Evolutionary conservation across 2,329 filamentous ascomycete genomes (phyloP).

Genomic region (Colletotrichum viniferum): DNA sequence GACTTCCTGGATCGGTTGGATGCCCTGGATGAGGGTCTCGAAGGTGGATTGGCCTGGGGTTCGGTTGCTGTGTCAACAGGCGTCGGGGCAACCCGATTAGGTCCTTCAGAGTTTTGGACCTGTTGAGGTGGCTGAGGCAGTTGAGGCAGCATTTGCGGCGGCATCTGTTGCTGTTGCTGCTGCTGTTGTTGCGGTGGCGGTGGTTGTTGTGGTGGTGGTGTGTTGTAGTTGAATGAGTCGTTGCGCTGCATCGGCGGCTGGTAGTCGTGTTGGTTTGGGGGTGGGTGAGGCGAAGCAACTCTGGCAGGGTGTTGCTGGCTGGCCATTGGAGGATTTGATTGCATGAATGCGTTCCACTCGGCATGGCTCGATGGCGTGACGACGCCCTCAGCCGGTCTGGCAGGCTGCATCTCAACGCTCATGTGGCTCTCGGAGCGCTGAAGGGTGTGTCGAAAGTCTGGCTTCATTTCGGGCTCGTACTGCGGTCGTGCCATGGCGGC

Average conservation of each 20-base stretch:
- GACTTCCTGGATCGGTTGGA: conserved; percentile 49
- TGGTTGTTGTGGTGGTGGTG: neutral
- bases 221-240: conserved; percentile 11
- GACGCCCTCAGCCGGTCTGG: conserved; percentile 34
- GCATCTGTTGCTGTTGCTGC: neutral
- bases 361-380: conserved; percentile 65
- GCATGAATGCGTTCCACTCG: conserved; percentile 80
- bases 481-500: conserved; percentile 61
- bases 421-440: conserved; percentile 17
- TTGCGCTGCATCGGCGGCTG: conserved; percentile 1
- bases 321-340: conserved; percentile 66
- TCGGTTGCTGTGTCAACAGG: conserved; percentile 30
- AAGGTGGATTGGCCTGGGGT: conserved; percentile 44
- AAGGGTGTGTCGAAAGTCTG: conserved; percentile 11
- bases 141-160: conserved; percentile 22
- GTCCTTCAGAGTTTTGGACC: conserved; percentile 29
- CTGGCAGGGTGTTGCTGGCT: conserved; percentile 38
- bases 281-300: conserved; percentile 38
- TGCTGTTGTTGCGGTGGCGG: neutral
- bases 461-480: conserved; percentile 16
- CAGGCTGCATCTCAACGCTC: conserved; percentile 22
- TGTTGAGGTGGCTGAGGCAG: neutral
- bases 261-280: conserved; percentile 17
- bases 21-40: conserved; percentile 64
- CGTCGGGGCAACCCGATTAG: conserved; percentile 38